phyloP scores from a whole-genome alignment of 2,329 filamentous ascomycete species.

The Juglanconis sp. region DNA sequence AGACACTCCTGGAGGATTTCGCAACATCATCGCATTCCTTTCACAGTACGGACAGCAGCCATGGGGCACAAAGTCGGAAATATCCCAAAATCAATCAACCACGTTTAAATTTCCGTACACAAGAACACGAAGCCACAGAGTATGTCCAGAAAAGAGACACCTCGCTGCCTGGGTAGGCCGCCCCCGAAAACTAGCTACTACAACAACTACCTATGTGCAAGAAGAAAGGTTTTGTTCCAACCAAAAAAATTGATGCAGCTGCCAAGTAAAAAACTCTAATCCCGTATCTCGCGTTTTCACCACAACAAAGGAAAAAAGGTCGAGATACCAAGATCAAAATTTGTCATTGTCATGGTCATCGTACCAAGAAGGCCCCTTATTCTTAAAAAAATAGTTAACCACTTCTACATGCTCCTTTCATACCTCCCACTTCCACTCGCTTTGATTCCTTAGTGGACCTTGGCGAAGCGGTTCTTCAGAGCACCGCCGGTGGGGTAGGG shows the following conservation, averaged over 20 bases:
- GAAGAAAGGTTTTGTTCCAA: neutral
- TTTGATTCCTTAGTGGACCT: constrained; percentile 13
- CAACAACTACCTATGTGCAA: constrained; percentile 9
- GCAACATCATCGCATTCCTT: no score
- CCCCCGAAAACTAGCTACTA: neutral
- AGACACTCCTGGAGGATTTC: no score
- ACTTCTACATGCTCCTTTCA: neutral
- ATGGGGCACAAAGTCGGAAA: no score
- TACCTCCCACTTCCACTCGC: neutral
- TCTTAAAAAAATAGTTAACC: neutral
- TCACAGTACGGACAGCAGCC: no score
- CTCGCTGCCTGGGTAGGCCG: neutral
- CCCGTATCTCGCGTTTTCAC: neutral
- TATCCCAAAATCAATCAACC: no score
- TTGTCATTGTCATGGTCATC: constrained; percentile 12
- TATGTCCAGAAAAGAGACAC: neutral
- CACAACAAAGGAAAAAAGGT: neutral
- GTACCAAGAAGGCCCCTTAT: constrained; percentile 11
- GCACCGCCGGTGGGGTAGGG: constrained; percentile 16
- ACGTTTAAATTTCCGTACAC: no score
- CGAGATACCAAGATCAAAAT: neutral
- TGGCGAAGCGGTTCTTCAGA: constrained; percentile 16
- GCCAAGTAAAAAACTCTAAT: no score
- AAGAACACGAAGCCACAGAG: no score
- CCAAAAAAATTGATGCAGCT: neutral